phyloP scores from a whole-genome alignment of 2,329 filamentous ascomycete species.

The Talaromyces sp. region DNA sequence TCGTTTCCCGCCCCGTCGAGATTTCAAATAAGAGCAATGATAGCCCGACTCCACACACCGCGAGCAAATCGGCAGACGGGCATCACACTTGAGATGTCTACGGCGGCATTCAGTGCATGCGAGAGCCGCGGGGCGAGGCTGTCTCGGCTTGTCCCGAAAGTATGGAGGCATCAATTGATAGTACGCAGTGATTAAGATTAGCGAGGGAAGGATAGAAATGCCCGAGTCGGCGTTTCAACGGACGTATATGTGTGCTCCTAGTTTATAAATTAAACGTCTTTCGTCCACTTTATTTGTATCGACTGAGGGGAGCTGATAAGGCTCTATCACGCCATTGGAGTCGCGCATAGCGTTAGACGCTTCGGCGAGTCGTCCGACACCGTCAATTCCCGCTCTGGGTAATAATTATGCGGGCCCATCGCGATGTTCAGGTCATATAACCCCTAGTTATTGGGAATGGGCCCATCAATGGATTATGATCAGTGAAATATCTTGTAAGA shows the following conservation, averaged over 20 bases:
- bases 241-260: no score
- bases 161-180: background rate
- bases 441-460: no score
- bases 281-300: no score
- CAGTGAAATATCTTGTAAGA: no score
- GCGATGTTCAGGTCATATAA: background rate
- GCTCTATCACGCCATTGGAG: background rate
- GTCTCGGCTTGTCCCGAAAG: background rate
- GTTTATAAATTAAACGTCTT: no score
- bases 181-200: background rate
- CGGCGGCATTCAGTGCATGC: constrained; percentile 10
- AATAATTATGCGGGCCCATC: background rate
- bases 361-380: background rate
- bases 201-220: background rate
- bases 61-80: constrained; percentile 1
- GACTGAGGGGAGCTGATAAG: background rate
- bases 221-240: background rate
- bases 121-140: constrained; percentile 4
- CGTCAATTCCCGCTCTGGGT: background rate
- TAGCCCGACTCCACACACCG: constrained; percentile 4
- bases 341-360: background rate
- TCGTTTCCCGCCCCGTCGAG: constrained; percentile 7
- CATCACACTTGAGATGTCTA: constrained; percentile 9
- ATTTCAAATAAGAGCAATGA: constrained; percentile 7
- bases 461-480: no score